Evolutionary conservation across 78 protist species (phyloP).

Genomic region (Bigelowiella natans): DNA sequence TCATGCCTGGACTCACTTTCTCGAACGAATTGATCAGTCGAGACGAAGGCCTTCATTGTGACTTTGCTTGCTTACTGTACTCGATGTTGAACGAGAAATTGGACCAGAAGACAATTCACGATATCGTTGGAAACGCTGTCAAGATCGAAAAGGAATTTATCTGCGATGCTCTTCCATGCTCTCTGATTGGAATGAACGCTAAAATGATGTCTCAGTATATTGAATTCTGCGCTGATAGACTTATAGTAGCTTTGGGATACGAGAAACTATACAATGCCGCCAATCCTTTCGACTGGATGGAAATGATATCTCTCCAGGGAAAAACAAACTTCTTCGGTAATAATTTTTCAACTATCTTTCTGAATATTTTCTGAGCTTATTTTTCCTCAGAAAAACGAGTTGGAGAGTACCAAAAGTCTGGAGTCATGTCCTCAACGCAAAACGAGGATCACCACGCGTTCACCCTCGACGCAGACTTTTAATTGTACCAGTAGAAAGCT

Average conservation of each 20-base stretch:
- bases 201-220: constrained; percentile 72
- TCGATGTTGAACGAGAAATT: background rate
- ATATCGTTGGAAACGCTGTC: constrained; percentile 80
- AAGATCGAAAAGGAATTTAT: constrained; percentile 78
- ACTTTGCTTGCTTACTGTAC: constrained; percentile 90
- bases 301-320: constrained; percentile 84
- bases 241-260: constrained; percentile 70
- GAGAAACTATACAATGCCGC: constrained; percentile 59
- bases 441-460: background rate
- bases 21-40: constrained; percentile 91
- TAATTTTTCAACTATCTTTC: background rate
- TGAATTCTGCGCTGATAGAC: constrained; percentile 91
- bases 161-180: constrained; percentile 84
- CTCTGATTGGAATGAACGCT: constrained; percentile 73
- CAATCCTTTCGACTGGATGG: constrained; percentile 97
- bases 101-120: constrained; percentile 8
- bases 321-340: constrained; percentile 2
- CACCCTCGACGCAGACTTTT: background rate
- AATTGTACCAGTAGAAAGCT: no score
- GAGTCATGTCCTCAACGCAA: constrained; percentile 1
- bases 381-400: background rate
- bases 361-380: background rate
- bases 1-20: constrained; percentile 64
- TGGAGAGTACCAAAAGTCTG: constrained; percentile 4
- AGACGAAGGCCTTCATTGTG: constrained; percentile 93